A percentile compares a stretch with the other conserved stretches of the same genome.
These are phyloP conservation scores for Hydrangea macrophylla DNA, from an alignment of 148 eudicot genomes.

Conservation along the genomic window DNA sequence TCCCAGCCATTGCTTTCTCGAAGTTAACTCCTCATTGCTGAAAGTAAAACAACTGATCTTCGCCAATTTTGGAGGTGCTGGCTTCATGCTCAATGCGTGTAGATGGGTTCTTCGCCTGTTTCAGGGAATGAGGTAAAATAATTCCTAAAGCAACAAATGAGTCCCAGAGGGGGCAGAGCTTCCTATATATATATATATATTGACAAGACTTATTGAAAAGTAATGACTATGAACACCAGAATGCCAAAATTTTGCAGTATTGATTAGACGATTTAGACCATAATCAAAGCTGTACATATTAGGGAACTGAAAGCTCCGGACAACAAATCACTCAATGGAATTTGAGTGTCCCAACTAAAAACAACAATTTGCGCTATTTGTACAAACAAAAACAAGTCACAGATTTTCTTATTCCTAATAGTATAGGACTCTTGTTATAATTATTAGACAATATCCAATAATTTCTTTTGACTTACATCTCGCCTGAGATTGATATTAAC, in stretches of 20 bases:
- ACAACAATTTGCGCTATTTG: neutral
- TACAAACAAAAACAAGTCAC: neutral
- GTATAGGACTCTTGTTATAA: neutral
- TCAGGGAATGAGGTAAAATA: neutral
- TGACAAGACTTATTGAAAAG: neutral
- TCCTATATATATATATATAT: neutral
- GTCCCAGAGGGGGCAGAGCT: neutral
- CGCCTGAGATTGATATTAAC: too few species aligned
- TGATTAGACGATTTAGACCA: neutral
- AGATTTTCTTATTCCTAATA: neutral
- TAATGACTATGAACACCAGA: neutral
- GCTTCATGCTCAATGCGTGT: slow-evolving; percentile 90
- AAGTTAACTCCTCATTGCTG: slow-evolving; percentile 80
- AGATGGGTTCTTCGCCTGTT: slow-evolving; percentile 69
- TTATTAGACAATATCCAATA: neutral
- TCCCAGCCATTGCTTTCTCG: slow-evolving; percentile 82
- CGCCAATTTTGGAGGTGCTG: slow-evolving; percentile 94
- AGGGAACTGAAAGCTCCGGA: neutral
- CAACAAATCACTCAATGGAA: neutral
- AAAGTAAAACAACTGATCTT: slow-evolving; percentile 87
- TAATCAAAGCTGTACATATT: neutral
- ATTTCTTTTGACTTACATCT: too few species aligned
- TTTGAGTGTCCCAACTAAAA: neutral
- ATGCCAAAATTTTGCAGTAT: neutral
- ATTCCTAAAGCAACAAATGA: neutral